Base-by-base conservation (phyloP, 169 alveolate genomes). In the Eimeria falciformis region DNA sequence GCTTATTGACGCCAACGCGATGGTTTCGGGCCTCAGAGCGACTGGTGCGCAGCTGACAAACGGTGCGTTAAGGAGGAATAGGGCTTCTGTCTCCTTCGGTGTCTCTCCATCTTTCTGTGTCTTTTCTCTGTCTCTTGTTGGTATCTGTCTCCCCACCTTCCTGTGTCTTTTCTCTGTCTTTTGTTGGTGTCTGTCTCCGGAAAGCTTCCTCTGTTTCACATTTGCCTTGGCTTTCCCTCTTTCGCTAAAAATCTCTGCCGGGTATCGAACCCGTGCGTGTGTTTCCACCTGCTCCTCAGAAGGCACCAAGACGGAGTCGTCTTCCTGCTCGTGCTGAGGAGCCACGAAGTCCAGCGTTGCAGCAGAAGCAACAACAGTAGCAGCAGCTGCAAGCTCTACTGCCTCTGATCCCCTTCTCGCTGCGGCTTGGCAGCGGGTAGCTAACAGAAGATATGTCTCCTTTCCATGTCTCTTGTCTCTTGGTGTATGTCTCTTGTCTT, bases 1-100 rank as follows among this genome's bases (percentile, higher is more conserved):
- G 23, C 53, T 85, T 37, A 84, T 84, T 6, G 91, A 84, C 33
- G 68, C 91, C 50, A 58, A 84, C 25, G 68, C 91, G 47, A 84
- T 84, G 91, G 78, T 65, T 6, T 17, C 81, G 12, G 91, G 82
- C 25, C 40, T 84, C 65, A 66, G 68, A 25, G 84, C 84, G 25
- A 78, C 87, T 3, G 68, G 87, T 50, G 11, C 87, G 29, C 56
- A 27, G 65, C 69, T 46, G 47, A 65, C 62, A 7, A 12, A 25
- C n/a, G 62, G 84, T 75, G 18, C 40, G 84, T 50, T 1, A 12
- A 12, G 18, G 11, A 12, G 62, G 62, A 12, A 12, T 50, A 21
- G 23, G 11, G 62, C 62, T 50, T 50, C 2, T 50, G 62, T 50
- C 11, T n/a, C n/a, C n/a, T n/a, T n/a, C n/a, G n/a, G n/a, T n/a